Evolutionary conservation across 768 basidiomycete genomes (phyloP), one percentile per base, ranked within the genome.

Genomic region (Suillus cothurnatus): DNA sequence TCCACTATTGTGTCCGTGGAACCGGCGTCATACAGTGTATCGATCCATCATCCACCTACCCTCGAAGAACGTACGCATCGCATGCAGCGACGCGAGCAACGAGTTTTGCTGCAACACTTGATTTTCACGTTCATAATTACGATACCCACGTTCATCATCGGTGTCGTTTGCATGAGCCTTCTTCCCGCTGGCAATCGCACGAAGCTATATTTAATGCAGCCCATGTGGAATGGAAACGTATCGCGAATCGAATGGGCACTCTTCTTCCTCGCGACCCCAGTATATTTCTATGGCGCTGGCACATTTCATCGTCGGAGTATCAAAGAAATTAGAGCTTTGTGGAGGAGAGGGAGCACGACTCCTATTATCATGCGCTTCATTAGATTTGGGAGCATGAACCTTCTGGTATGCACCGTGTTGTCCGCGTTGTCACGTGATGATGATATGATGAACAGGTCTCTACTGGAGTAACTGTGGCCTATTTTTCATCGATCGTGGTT

Each of bases 321-420:
- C 61, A 82, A 81, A 70, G 88, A 91, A 70, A 78, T 91, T 14
- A 67, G 70, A 61, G 78, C 83, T 17, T 73, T 86, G 23, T 91
- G 90, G 90, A 80, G 80, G 64, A 81, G 69, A 57, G 81, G 84
- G 23, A 89, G 84, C 67, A 72, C 80, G 3, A 82, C 81, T 1
- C 84, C 89, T 2, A 77, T 88, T 38, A 77, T 84, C 69, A 78
- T 78, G 52, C 83, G 90, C 0, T 85, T 93, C 63, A 80, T 87
- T 61, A 80, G 83, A 19, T 95, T 94, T 71, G 94, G 94, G 0
- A 92, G 89, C 70, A 95, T 95, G 94, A 93, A 94, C 72, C 82
- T 93, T 23, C 80, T 95, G 28, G 93, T 91, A 53, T 69, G 73
- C 9, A 67, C 73, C 21, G 0, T 8, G 19, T 28, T 12, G 2